Base-by-base conservation (phyloP, 768 basidiomycete genomes). In the Crepidotus variabilis region DNA sequence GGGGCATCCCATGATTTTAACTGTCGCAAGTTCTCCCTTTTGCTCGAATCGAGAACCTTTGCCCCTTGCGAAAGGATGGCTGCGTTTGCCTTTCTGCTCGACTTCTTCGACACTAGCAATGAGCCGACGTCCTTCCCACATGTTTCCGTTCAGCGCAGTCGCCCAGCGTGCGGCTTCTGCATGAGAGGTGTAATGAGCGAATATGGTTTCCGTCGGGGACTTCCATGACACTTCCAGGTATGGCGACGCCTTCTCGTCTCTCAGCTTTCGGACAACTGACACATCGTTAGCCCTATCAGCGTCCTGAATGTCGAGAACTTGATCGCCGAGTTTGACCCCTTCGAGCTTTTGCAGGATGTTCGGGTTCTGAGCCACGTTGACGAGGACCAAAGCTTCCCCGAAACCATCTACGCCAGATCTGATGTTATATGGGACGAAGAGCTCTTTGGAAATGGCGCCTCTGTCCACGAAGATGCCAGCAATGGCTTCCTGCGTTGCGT, bases 191-290 rank as follows among this genome's bases (percentile, higher is more conserved):
- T 79, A 87, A 2, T 70, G 73, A 0, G 72, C 83, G 24, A 80
- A 59, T 57, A 78, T 77, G 2, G 74, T 67, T 9, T 62, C 61
- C 13, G 77, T 79, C 2, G 82, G 82, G 1, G 70, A 67, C 8
- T 67, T 71, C 81, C 85, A 88, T 9, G 73, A 76, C 47, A 86
- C 72, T 0, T 72, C 75, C 45, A 86, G 63, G 23, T 73, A 69
- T 13, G 81, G 71, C 2, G 65, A 39, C 24, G 72, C 69, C 18
- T 63, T 75, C 82, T 83, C 82, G 13, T 73, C 71, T 43, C 72
- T 73, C n/a, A 71, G 60, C 54, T 67, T 69, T 49, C 71, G 69
- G 52, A 48, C 23, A 6, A 6, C 24, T 18, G 72, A 75, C 34
- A 74, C 65, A 36, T 70, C 68, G 23, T 78, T 67, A 59, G 78